These are phyloP conservation scores for Chytridiales sp. DNA, from an alignment of 371 early-diverging fungal genomes.

Conservation along the genomic window DNA sequence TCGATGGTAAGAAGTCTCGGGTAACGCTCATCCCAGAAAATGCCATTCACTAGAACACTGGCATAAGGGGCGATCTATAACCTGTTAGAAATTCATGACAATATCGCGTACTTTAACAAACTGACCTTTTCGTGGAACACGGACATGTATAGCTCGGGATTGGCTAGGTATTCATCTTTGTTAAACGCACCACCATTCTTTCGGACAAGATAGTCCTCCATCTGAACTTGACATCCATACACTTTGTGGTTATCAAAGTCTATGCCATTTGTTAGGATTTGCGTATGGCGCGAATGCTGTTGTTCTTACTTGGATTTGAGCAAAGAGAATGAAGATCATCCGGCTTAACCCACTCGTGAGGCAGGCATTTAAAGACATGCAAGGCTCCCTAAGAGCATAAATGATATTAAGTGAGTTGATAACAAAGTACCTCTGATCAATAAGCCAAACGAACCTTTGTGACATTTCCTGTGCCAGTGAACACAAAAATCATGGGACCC, in stretches of 20 bases:
- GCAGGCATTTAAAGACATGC: slow-evolving; percentile 85
- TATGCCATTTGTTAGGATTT: neutral
- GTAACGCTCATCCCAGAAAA: slow-evolving; percentile 87
- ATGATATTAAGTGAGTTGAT: neutral
- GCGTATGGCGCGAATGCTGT: neutral
- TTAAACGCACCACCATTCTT: slow-evolving; percentile 64
- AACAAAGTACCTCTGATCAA: too few relatives aligned
- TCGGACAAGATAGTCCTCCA: slow-evolving; percentile 76
- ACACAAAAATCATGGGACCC: slow-evolving; percentile 86
- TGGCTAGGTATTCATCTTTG: slow-evolving; percentile 67
- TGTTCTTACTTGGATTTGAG: slow-evolving; percentile 61
- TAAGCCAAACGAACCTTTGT: slow-evolving; percentile 65
- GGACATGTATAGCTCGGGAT: slow-evolving; percentile 82
- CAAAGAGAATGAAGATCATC: slow-evolving; percentile 73
- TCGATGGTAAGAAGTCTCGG: slow-evolving; percentile 87
- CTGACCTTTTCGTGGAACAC: slow-evolving; percentile 77
- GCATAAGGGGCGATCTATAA: slow-evolving; percentile 84
- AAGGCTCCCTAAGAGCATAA: slow-evolving; percentile 69
- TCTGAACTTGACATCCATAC: slow-evolving; percentile 75
- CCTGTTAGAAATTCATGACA: neutral
- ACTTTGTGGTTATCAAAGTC: slow-evolving; percentile 65
- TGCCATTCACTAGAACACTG: slow-evolving; percentile 87
- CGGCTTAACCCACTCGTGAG: slow-evolving; percentile 87
- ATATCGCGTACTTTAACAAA: too few relatives aligned
- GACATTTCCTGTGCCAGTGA: slow-evolving; percentile 96